A percentile compares a stretch with the other conserved stretches of the same genome.
Evolutionary conservation across 371 early-diverging fungal species (phyloP).

Genomic region (Rhizopus sp.): DNA sequence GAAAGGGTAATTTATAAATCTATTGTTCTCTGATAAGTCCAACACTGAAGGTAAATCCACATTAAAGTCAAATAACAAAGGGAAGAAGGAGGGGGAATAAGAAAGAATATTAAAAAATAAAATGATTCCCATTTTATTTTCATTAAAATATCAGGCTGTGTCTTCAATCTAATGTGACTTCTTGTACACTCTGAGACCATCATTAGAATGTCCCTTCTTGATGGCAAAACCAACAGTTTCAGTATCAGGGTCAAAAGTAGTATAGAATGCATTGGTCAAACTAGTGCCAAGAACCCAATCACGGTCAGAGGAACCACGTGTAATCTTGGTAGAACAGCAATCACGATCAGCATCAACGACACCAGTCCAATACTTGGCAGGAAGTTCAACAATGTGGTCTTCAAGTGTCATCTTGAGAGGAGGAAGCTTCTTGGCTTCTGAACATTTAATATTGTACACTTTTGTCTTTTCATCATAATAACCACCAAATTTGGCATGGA

Average conservation of each 20-base stretch:
- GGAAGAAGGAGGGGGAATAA: too few relatives aligned
- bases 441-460: constrained; percentile 42
- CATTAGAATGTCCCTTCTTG: constrained; percentile 35
- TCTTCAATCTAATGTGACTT: constrained; percentile 25
- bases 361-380: constrained; percentile 41
- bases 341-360: constrained; percentile 36
- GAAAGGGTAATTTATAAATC: too few relatives aligned
- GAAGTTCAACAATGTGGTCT: constrained; percentile 41
- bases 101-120: too few relatives aligned
- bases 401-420: constrained; percentile 40
- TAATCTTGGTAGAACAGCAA: constrained; percentile 42
- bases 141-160: too few relatives aligned
- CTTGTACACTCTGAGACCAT: constrained; percentile 40
- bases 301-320: constrained; percentile 35
- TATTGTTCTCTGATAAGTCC: too few relatives aligned
- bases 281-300: constrained; percentile 51
- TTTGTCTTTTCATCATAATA: constrained; percentile 25
- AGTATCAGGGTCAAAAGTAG: constrained; percentile 41
- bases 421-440: constrained; percentile 35
- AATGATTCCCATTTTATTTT: too few relatives aligned
- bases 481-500: constrained; percentile 42
- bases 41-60: too few relatives aligned
- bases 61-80: too few relatives aligned
- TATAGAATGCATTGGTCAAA: constrained; percentile 48
- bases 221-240: constrained; percentile 43